Base-by-base conservation (phyloP, 2,329 filamentous ascomycete genomes). In the Amauroascus verrucosus region DNA sequence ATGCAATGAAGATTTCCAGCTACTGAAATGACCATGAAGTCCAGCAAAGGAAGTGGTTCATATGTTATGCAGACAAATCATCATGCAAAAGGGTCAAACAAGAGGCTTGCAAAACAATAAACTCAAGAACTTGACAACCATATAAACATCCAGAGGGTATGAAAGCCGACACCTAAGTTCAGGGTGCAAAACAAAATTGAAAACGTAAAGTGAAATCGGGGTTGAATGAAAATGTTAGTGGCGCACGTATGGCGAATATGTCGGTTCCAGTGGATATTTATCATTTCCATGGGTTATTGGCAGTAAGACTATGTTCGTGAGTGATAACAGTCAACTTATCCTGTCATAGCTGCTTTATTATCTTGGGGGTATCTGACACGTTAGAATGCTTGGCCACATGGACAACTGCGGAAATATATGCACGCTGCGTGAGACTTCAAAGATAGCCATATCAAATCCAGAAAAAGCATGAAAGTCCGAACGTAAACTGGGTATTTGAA, bases 351-450 rank as follows among this genome's bases (percentile, higher is more conserved):
- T 11, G 22, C n/a, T 52, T 40, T 52, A 45, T 14, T 52, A 20
- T 26, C 33, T 18, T 40, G 14, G 41, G 30, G 41, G 50, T 52
- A 52, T 52, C 20, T 46, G 50, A 46, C 50, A 46, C 35, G 28
- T 30, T 37, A 28, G 11, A 44, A 37, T 18, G 40, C 38, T 44
- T 24, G 22, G 37, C 16, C 49, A 44, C 49, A 50, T 50, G 40
- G 45, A 51, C 24, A 30, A 52, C 13, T 22, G 50, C 3, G 14
- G 20, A 30, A 46, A 20, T 5, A 32, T 18, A 37, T 32, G 30
- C 50, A 38, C 22, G 50, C 50, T 52, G 41, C 50, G 50, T 41
- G 14, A 43, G 38, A 44, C 20, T 46, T 45, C 40, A 46, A 38
- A 26, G 24, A 11, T 9, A 26, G 2, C 20, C 20, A 26, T 6